These are phyloP conservation scores for Coniferiporia weirii DNA, from an alignment of 1,284 basidiomycete genomes.

Conservation along the genomic window DNA sequence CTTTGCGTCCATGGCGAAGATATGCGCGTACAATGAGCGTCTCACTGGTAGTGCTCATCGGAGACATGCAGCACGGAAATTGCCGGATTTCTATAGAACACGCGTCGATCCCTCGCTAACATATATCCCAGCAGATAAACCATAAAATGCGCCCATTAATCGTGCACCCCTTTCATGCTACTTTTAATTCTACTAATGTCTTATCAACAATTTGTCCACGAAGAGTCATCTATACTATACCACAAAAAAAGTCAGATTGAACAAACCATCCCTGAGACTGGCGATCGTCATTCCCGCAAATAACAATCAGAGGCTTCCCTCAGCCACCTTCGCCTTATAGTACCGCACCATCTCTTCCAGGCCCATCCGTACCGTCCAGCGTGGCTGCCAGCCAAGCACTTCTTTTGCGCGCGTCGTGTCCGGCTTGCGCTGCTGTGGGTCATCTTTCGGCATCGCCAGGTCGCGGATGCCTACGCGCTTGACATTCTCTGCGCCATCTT, in stretches of 20 bases:
- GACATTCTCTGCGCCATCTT: slow-evolving; percentile 59
- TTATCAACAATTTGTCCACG: not conserved
- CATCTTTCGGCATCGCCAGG: slow-evolving; percentile 86
- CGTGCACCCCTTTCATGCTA: no score
- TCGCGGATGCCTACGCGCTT: slow-evolving; percentile 72
- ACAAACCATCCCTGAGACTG: not conserved
- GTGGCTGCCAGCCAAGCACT: slow-evolving; percentile 87
- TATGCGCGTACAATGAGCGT: not conserved
- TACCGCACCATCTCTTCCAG: slow-evolving; percentile 90
- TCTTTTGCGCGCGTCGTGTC: slow-evolving; percentile 89
- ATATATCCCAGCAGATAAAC: not conserved
- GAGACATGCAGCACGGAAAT: not conserved
- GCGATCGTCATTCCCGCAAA: not conserved
- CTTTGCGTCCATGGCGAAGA: slow-evolving; percentile 52
- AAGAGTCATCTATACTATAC: not conserved
- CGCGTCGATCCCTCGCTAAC: not conserved
- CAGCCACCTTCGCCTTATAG: slow-evolving; percentile 82
- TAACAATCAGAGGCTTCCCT: slow-evolving; percentile 60
- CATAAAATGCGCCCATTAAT: not conserved
- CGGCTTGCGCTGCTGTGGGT: slow-evolving; percentile 90
- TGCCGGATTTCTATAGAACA: not conserved
- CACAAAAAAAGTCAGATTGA: not conserved
- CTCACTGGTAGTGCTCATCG: no score
- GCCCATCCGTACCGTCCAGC: slow-evolving; percentile 88
- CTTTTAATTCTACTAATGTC: not conserved